Evolutionary conservation across 2,329 filamentous ascomycete species (phyloP), one percentile per base, ranked within the genome.

Genomic region (Aureobasidium sp.): DNA sequence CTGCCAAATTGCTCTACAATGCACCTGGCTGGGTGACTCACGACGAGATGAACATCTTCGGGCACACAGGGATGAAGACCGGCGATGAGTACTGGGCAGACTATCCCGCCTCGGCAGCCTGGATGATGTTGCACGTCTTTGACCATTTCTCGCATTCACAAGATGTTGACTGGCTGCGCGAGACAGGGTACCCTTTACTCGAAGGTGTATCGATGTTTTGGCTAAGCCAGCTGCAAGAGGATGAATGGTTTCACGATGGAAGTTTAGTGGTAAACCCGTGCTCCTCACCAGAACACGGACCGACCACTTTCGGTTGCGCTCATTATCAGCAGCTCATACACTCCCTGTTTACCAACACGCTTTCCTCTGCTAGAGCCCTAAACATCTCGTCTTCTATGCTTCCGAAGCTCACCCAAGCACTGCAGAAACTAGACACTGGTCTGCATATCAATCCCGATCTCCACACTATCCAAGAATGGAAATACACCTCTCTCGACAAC

Each of bases 111-210:
- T 74, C 79, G 0, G 77, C 79, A 1, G 81, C 81, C 1, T 86
- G 83, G 84, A 79, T 85, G 74, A 84, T 83, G 76, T 80, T 82
- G 63, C 82, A 85, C 64, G 79, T 86, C 1, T 81, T 77, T 71
- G 82, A 86, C 62, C 77, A 81, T 66, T 86, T 78, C 68, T 78
- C 80, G 37, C 85, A 84, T 66, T 79, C 77, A 1, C 76, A 74
- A 29, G 76, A 84, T 64, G 47, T 66, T 0, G 67, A 70, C 1
- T 84, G 80, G 80, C 74, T 76, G 5, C 72, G 73, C 7, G 23
- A 60, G 3, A 70, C 71, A 34, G 83, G 80, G 0, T 85, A 83
- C 61, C 81, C 79, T 1, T 72, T 85, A 1, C 68, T 85, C 27
- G 83, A 82, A 64, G 79, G 78, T 1, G 73, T 82, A 1, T 77